phyloP scores from a whole-genome alignment of 2,329 filamentous ascomycete genomes.

The Exophiala dermatitidis region DNA sequence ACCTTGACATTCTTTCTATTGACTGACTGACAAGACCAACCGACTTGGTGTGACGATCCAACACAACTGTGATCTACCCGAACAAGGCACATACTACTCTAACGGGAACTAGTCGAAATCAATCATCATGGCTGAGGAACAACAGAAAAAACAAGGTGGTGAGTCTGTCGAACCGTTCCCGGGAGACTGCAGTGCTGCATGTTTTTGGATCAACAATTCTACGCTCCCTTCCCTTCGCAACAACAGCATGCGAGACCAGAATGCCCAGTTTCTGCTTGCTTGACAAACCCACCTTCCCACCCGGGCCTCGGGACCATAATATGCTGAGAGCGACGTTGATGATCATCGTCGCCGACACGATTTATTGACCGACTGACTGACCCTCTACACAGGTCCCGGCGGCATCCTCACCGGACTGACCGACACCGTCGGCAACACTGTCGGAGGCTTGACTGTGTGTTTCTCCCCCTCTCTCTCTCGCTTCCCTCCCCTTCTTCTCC shows the following conservation, averaged over 20 bases:
- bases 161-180: slow-evolving; percentile 1
- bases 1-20: neutral
- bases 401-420: slow-evolving; percentile 30
- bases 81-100: too few species aligned
- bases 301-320: too few species aligned
- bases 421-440: slow-evolving; percentile 30
- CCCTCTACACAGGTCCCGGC: slow-evolving; percentile 2
- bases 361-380: neutral
- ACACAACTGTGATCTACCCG: too few species aligned
- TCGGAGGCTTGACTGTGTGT: slow-evolving; percentile 25
- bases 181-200: too few species aligned
- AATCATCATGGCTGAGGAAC: slow-evolving; percentile 10
- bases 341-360: neutral
- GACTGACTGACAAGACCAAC: neutral
- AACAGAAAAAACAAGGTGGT: slow-evolving; percentile 18
- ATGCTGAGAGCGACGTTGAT: too few species aligned
- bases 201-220: too few species aligned
- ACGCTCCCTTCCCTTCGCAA: too few species aligned
- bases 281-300: too few species aligned
- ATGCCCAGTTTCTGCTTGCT: too few species aligned
- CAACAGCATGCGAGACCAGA: too few species aligned
- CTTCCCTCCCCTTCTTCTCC: neutral
- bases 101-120: neutral
- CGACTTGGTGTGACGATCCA: neutral
- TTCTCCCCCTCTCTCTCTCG: neutral